Conservation (phyloP, 164 flowering plant species). For the Chimonanthus praecox region DNA sequence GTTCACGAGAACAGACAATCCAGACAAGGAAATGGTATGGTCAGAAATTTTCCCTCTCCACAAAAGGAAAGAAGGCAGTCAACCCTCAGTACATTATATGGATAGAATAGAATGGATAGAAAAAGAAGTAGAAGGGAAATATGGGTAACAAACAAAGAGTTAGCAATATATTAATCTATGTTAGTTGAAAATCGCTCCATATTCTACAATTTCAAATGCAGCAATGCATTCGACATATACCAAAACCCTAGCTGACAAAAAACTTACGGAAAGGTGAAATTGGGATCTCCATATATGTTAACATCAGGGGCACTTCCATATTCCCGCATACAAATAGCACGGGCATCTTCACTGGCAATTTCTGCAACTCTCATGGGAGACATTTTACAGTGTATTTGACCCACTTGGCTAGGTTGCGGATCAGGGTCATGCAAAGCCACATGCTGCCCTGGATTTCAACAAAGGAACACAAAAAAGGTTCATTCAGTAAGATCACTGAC, state of each 20-base stretch:
- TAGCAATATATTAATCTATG: neutral
- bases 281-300: constrained; percentile 78
- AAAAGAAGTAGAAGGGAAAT: neutral
- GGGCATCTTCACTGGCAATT: constrained; percentile 90
- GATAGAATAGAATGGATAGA: neutral
- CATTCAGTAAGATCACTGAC: constrained; percentile 2
- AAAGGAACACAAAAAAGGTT: constrained; percentile 6
- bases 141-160: neutral
- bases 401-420: constrained; percentile 72
- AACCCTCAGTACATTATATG: neutral
- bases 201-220: neutral
- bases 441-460: constrained; percentile 75
- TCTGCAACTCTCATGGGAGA: constrained; percentile 78
- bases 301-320: constrained; percentile 90
- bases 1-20: neutral
- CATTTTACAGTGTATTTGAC: constrained; percentile 82
- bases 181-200: neutral
- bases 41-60: neutral
- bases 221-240: neutral
- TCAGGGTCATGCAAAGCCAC: constrained; percentile 91
- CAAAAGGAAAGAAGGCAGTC: neutral
- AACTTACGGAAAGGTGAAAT: constrained; percentile 83
- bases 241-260: neutral
- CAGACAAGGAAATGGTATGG: neutral
- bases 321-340: constrained; percentile 63